Conservation (phyloP, 805 yeast species). For the Cyberlindnera saturnus region DNA sequence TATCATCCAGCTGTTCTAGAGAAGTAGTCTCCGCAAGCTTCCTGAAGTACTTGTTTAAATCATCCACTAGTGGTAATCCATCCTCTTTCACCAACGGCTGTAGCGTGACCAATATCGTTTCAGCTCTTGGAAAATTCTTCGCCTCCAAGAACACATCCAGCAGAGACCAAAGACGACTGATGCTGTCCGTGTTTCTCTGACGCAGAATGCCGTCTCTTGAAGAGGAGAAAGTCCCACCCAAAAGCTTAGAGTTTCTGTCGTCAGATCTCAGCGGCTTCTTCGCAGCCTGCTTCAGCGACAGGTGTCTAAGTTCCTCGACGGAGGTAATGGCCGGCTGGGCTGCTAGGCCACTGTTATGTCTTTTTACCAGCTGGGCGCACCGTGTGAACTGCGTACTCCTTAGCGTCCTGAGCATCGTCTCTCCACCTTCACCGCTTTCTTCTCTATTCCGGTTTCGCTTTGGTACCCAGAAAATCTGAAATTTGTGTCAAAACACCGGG, state of each 20-base stretch:
- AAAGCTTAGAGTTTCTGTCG: constrained; percentile 4
- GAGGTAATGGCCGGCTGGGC: neutral
- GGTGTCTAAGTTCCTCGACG: constrained; percentile 14
- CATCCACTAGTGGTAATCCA: constrained; percentile 49
- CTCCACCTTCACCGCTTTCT: neutral
- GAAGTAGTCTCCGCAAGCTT: constrained; percentile 30
- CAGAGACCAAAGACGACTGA: constrained; percentile 66
- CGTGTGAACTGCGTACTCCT: neutral
- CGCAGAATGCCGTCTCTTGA: constrained; percentile 17
- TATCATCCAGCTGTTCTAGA: constrained; percentile 37
- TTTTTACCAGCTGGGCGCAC: neutral
- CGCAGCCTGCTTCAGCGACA: constrained; percentile 1
- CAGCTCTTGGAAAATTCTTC: constrained; percentile 63
- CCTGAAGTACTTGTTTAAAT: constrained; percentile 59
- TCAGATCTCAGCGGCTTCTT: neutral
- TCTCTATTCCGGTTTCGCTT: neutral
- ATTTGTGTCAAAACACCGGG: no score
- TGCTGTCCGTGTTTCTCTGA: constrained; percentile 40
- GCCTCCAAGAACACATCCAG: constrained; percentile 73
- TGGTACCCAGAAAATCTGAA: neutral
- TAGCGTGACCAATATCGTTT: constrained; percentile 56
- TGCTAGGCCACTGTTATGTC: neutral
- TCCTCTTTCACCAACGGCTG: constrained; percentile 39
- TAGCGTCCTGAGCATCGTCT: constrained; percentile 5
- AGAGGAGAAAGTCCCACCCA: constrained; percentile 17